Percentiles rank a stretch among this genome's conserved stretches.
Evolutionary conservation across 768 basidiomycete species (phyloP).

Genomic region (Tulasnella sp.): DNA sequence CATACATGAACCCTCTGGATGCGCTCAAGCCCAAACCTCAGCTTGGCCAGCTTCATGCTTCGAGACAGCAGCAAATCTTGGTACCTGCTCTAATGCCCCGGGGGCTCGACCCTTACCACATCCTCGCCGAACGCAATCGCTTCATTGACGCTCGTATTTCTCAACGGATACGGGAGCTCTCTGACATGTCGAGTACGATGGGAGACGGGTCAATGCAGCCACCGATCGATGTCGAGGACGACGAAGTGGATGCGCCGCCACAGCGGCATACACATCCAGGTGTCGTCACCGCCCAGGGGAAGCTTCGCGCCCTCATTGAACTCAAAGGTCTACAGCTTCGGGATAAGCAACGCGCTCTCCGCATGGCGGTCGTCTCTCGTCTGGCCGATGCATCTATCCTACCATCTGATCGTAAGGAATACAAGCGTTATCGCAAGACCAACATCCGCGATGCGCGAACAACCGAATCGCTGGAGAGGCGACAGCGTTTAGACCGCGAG

Average conservation of each 20-base stretch:
- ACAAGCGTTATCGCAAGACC: conserved; percentile 77
- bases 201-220: conserved; percentile 63
- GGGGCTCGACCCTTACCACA: conserved; percentile 85
- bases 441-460: conserved; percentile 78
- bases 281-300: conserved; percentile 56
- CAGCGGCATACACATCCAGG: conserved; percentile 39
- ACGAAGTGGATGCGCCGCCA: conserved; percentile 23
- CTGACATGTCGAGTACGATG: conserved; percentile 64
- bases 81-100: conserved; percentile 84
- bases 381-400: conserved; percentile 81
- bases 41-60: conserved; percentile 50
- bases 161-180: conserved; percentile 82
- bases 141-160: conserved; percentile 82
- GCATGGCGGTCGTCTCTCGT: conserved; percentile 76
- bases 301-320: conserved; percentile 84
- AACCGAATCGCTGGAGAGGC: conserved; percentile 82
- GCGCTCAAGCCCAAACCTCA: conserved; percentile 46
- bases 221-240: conserved; percentile 32
- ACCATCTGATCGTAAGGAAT: conserved; percentile 84
- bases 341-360: conserved; percentile 82
- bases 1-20: conserved; percentile 58
- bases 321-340: conserved; percentile 80
- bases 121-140: conserved; percentile 84
- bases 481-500: conserved; percentile 87
- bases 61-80: conserved; percentile 67